Percentiles rank a stretch among this genome's conserved stretches.
Conservation (phyloP, 306 rosid genomes). For the Quercus aquifolioides region DNA sequence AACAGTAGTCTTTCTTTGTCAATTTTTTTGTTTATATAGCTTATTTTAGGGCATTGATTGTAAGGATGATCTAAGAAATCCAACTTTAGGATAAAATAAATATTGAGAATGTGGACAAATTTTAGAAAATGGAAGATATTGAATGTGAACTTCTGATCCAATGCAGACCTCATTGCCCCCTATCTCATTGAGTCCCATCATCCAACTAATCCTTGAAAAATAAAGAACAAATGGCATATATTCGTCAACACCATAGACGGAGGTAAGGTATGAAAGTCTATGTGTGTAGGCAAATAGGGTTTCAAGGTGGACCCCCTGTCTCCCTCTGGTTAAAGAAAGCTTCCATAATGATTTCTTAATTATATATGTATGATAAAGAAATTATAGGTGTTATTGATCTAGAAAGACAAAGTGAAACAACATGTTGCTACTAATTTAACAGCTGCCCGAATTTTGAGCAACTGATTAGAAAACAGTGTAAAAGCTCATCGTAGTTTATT, state of each 20-base stretch:
- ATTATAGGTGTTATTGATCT: no score
- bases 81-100: not conserved
- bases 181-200: constrained; percentile 13
- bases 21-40: not conserved
- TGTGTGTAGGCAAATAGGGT: not conserved
- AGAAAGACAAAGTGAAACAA: not conserved
- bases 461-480: not conserved
- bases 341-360: not conserved
- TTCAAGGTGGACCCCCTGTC: not conserved
- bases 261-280: not conserved
- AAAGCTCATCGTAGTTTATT: not conserved
- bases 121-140: constrained; percentile 5
- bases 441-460: not conserved
- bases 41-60: not conserved
- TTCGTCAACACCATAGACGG: not conserved
- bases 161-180: not conserved
- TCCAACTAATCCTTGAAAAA: constrained; percentile 15
- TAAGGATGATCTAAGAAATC: constrained; percentile 1
- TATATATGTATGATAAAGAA: not conserved
- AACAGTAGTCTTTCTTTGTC: not conserved
- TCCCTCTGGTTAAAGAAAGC: not conserved
- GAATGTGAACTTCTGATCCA: not conserved
- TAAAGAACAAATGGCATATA: not conserved
- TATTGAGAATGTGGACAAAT: constrained; percentile 10
- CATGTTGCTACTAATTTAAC: not conserved